These are phyloP conservation scores for Canavalia gladiata DNA, from an alignment of 306 rosid species.

Conservation along the genomic window DNA sequence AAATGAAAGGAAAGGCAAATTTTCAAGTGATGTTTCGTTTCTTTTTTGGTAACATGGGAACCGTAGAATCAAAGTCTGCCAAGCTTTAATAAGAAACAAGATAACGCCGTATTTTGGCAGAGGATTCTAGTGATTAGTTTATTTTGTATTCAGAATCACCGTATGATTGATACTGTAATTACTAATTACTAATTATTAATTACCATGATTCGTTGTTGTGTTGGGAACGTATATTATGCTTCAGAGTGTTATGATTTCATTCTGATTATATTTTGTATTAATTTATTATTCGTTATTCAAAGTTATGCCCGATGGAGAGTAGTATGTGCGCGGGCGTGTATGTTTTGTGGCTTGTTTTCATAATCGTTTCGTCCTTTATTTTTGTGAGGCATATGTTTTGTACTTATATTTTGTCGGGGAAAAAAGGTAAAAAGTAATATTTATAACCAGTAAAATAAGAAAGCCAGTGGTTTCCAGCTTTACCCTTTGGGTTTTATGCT, in stretches of 20 bases:
- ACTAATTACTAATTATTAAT: neutral
- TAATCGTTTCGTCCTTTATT: neutral
- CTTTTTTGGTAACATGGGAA: neutral
- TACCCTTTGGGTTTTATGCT: conserved; percentile 24
- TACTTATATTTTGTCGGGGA: neutral
- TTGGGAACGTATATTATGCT: conserved; percentile 32
- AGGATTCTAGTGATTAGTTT: conserved; percentile 6
- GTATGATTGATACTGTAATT: conserved; percentile 25
- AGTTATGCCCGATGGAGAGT: neutral
- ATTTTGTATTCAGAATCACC: neutral
- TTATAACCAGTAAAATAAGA: neutral
- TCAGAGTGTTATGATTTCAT: neutral
- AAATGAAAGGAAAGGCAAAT: neutral
- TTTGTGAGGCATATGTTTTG: neutral
- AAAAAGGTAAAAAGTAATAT: neutral
- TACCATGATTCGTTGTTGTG: conserved; percentile 34
- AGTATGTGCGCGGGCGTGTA: too few relatives aligned
- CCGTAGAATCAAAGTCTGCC: neutral
- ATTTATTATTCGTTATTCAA: neutral
- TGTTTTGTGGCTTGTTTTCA: conserved; percentile 11
- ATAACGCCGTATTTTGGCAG: neutral
- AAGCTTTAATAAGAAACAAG: neutral
- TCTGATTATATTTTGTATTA: conserved; percentile 16
- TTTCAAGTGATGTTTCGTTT: neutral
- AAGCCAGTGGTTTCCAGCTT: conserved; percentile 2